Evolutionary conservation across 345 rosid species (phyloP), one percentile per base, ranked within the genome.

Genomic region (Combretum micranthum): DNA sequence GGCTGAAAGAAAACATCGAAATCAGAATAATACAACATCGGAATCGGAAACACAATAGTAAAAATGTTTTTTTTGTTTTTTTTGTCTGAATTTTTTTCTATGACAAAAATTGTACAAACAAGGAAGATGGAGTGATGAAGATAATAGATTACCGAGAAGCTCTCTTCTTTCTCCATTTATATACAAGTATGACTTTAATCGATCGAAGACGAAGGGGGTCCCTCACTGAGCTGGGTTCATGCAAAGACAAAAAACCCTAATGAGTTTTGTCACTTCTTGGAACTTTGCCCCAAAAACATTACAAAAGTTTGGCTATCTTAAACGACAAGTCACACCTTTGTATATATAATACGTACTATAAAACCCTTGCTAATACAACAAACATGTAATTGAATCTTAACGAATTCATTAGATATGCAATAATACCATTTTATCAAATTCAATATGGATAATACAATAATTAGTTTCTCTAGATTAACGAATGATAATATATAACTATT

Each of bases 111-210:
- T 32, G 39, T n/a, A 64, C 55, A 52, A 48, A 69, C 18, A 66
- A 19, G 15, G 44, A 61, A 47, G 13, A 49, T 25, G 50, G 59
- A 14, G 64, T 52, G 55, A 10, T 55, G 6, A 42, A 57, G 23
- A 46, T 22, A 59, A 54, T 26, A 55, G 23, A 20, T 62, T 83
- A 85, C 94, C n/a, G 85, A 63, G 88, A 77, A 85, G 76, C 66
- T 77, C 25, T 73, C 80, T 57, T 80, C 85, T 71, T 80, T 83
- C 68, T 87, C 96, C 89, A 90, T 89, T n/a, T 50, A n/a, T 59
- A 32, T 57, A 39, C 16, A 20, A 25, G 22, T 15, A 25, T 2
- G 52, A 51, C 47, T 52, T 45, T 1, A 46, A 50, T 20, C 4
- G 26, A 21, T 25, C 52, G 12, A 47, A 52, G 52, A n/a, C n/a